Evolutionary conservation across 805 yeast genomes (phyloP).

Genomic region (Metschnikowia santaceciliae): DNA sequence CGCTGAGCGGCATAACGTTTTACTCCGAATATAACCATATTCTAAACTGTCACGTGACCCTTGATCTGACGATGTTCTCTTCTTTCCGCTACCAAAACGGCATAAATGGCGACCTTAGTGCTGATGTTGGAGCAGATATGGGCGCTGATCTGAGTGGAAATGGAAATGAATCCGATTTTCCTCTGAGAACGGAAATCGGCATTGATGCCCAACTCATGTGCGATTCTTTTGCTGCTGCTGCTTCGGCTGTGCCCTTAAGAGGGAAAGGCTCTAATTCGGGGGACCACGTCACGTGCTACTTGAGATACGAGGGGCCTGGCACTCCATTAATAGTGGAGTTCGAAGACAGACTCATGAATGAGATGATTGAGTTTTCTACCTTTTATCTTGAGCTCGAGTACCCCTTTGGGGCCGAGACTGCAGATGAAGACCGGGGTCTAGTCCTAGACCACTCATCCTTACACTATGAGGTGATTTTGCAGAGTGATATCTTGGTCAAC

Average conservation of each 20-base stretch:
- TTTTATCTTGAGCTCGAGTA: slow-evolving; percentile 29
- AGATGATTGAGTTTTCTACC: slow-evolving; percentile 39
- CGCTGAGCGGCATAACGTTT: slow-evolving; percentile 29
- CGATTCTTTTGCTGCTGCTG: slow-evolving; percentile 33
- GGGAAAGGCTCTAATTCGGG: slow-evolving; percentile 1
- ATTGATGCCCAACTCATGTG: slow-evolving; percentile 33
- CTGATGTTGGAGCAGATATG: too few relatives aligned
- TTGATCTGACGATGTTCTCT: slow-evolving; percentile 36
- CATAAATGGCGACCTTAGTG: not conserved
- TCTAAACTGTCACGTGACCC: slow-evolving; percentile 29
- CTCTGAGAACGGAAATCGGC: slow-evolving; percentile 23
- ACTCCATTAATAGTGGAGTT: slow-evolving; percentile 37
- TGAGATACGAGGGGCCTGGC: slow-evolving; percentile 38
- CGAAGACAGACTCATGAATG: slow-evolving; percentile 38
- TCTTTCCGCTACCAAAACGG: slow-evolving; percentile 21
- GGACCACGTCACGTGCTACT: slow-evolving; percentile 30
- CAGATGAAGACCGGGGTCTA: slow-evolving; percentile 9
- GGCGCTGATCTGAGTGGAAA: too few relatives aligned
- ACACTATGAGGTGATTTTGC: slow-evolving; percentile 34
- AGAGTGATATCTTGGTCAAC: slow-evolving; percentile 35
- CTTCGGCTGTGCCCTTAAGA: slow-evolving; percentile 18
- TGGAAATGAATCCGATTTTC: too few relatives aligned
- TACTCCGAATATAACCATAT: slow-evolving; percentile 37
- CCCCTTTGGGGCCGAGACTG: slow-evolving; percentile 15
- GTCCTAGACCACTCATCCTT: slow-evolving; percentile 28